Percentiles rank a stretch among this genome's conserved stretches.
Conservation (phyloP, 257 asterid genomes). For the Forsythia viridissima region DNA sequence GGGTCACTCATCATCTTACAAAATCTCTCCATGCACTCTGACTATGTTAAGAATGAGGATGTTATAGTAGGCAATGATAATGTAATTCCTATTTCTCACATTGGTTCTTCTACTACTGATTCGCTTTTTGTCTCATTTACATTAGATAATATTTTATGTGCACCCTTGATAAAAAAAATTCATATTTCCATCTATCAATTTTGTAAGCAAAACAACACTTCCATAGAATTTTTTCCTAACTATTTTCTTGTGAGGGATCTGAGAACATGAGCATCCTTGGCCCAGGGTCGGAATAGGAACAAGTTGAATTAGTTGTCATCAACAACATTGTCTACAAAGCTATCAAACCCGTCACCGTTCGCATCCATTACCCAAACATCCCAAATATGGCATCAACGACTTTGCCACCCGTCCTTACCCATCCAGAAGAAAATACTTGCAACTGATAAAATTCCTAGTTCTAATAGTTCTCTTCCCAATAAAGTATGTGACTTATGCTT, state of each 20-base stretch:
- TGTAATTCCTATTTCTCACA: not conserved
- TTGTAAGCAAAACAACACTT: not conserved
- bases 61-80: not conserved
- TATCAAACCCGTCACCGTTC: not conserved
- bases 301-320: not conserved
- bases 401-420: too few species aligned
- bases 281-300: not conserved
- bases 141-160: constrained; percentile 9
- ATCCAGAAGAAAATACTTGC: too few species aligned
- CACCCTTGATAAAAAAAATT: not conserved
- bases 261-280: not conserved
- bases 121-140: not conserved
- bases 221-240: not conserved
- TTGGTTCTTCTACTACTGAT: not conserved
- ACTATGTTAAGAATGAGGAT: not conserved
- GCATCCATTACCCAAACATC: too few species aligned
- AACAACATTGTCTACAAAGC: not conserved
- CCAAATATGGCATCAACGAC: too few species aligned
- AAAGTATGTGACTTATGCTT: too few species aligned
- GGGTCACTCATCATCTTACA: not conserved
- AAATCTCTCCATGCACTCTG: not conserved
- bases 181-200: too few species aligned
- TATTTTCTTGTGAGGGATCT: not conserved
- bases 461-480: too few species aligned
- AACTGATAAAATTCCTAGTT: too few species aligned